Evolutionary conservation across 164 flowering plant genomes (phyloP), one percentile per base, ranked within the genome.

Genomic region (Umbilicus rupestris): DNA sequence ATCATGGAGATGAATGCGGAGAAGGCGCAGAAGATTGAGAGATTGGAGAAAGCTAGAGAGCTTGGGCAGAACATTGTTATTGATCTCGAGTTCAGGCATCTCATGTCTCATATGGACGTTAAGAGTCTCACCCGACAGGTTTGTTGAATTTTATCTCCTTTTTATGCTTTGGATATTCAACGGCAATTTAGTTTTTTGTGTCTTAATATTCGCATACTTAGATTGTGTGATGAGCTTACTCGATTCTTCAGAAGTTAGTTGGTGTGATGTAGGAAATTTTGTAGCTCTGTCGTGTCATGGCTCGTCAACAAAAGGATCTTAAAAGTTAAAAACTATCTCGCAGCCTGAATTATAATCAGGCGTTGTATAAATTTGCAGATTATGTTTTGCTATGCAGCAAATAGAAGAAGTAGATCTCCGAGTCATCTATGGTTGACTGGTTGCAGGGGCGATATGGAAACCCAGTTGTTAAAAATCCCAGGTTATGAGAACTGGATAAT

Each of bases 351-450:
- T 7, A 50, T 50, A 19, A 35, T 35, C 7, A 35, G 37, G 37
- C 37, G 0, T 35, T 35, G 37, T 35, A 35, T 35, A 45, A 66
- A 71, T 33, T 0, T 74, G 73, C 93, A 94, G 98, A 84, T 94
- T 45, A 91, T 85, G 92, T 94, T 82, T 69, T 89, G 97, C 73
- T 94, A 94, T 75, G 93, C 99, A 35, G 83, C 85, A 67, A 94
- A 91, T 74, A 81, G 87, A 63, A 85, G 84, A 76, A 76, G 84
- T 70, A 28, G 73, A 35, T 70, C 74, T 58, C 96, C 97, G 19
- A 71, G 77, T 64, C 97, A 89, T 73, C 88, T 94, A 26, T 91
- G 93, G 95, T 73, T 94, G 78, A 91, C 97, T 22, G 96, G 96
- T 70, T 91, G 87, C 74, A 46, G 66, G 2, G 96, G 92, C 63